phyloP scores from a whole-genome alignment of 2,329 filamentous ascomycete genomes.

The Xylariales sp. region DNA sequence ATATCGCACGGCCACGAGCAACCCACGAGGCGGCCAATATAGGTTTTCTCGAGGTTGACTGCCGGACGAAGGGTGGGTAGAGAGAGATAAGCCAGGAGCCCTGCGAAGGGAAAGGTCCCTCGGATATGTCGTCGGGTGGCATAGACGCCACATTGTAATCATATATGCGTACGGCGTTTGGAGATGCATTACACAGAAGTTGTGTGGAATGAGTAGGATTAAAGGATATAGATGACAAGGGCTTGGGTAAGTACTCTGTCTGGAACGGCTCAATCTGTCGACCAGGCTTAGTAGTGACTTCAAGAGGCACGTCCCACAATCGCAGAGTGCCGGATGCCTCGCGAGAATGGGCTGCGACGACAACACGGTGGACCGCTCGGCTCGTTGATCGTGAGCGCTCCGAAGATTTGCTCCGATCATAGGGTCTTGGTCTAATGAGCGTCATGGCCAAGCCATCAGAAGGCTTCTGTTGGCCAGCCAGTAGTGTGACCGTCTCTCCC shows the following conservation, averaged over 20 bases:
- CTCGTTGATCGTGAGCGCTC: constrained; percentile 53
- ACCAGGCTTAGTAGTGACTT: constrained; percentile 53
- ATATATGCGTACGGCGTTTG: constrained; percentile 70
- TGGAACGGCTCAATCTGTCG: constrained; percentile 65
- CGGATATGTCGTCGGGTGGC: constrained; percentile 61
- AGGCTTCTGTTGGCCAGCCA: constrained; percentile 64
- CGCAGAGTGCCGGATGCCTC: constrained; percentile 70
- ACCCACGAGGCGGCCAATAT: constrained; percentile 74
- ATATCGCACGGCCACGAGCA: constrained; percentile 67
- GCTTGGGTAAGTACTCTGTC: constrained; percentile 66
- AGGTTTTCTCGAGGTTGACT: constrained; percentile 64
- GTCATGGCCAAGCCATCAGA: constrained; percentile 68
- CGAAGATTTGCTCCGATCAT: constrained; percentile 52
- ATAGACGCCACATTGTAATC: constrained; percentile 68
- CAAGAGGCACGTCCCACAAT: constrained; percentile 68
- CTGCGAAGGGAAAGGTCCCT: constrained; percentile 65
- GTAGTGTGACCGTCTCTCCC: constrained; percentile 68
- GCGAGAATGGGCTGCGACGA: constrained; percentile 70
- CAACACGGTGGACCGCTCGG: constrained; percentile 53
- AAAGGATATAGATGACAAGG: constrained; percentile 68
- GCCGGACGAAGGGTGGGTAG: constrained; percentile 66
- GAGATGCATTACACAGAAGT: constrained; percentile 66
- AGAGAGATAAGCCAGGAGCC: constrained; percentile 74
- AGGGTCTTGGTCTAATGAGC: constrained; percentile 57
- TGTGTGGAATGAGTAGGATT: constrained; percentile 70